Percentiles rank a stretch among this genome's conserved stretches.
These are phyloP conservation scores for Hibiscus syriacus DNA, from an alignment of 345 rosid genomes.

Conservation along the genomic window DNA sequence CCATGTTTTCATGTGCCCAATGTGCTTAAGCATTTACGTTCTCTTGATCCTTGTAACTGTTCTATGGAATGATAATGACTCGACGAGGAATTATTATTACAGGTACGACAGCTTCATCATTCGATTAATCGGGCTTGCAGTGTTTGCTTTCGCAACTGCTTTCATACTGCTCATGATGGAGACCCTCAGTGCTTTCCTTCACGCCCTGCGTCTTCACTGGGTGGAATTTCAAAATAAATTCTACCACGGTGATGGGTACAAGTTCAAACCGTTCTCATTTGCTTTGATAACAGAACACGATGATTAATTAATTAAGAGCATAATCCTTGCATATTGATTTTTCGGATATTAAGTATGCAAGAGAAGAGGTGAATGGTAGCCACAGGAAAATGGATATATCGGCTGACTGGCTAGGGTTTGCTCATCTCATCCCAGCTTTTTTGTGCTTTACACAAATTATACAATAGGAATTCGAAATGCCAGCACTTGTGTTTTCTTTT, in stretches of 20 bases:
- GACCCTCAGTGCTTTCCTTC: slow-evolving; percentile 93
- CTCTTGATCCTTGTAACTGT: not conserved
- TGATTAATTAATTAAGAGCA: slow-evolving; percentile 28
- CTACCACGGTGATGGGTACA: slow-evolving; percentile 93
- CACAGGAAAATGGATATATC: slow-evolving; percentile 4
- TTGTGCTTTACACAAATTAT: slow-evolving; percentile 5
- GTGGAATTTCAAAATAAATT: slow-evolving; percentile 87
- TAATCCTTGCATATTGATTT: slow-evolving; percentile 7
- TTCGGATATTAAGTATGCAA: not conserved
- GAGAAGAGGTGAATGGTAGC: not conserved
- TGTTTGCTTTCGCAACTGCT: slow-evolving; percentile 91
- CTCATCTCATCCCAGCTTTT: slow-evolving; percentile 5
- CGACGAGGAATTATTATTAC: slow-evolving; percentile 11
- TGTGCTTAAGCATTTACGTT: not conserved
- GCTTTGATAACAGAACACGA: slow-evolving; percentile 58
- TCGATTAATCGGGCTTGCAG: slow-evolving; percentile 67
- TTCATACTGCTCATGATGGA: slow-evolving; percentile 97
- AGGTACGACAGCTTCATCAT: slow-evolving; percentile 77
- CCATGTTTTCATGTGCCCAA: not conserved
- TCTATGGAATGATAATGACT: not conserved
- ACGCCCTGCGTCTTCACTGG: slow-evolving; percentile 98
- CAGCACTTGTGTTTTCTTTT: not conserved
- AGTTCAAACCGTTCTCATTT: slow-evolving; percentile 85
- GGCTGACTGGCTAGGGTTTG: slow-evolving; percentile 7
- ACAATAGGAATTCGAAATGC: not conserved